phyloP scores from a whole-genome alignment of 441 rosid genomes.

The Croton setiger region DNA sequence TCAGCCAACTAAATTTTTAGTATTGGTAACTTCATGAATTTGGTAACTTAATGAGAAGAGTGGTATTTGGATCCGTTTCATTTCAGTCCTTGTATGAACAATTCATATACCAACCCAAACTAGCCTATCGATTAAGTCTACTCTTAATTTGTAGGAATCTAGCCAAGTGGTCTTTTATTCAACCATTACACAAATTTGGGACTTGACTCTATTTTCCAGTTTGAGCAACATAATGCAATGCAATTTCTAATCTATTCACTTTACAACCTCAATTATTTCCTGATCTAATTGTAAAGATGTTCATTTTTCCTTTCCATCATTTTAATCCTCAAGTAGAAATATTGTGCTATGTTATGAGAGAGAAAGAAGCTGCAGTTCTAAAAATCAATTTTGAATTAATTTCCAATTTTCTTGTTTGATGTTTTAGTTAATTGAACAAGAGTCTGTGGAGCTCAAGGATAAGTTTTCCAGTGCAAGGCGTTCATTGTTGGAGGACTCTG shows the following conservation, averaged over 20 bases:
- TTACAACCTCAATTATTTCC: background rate
- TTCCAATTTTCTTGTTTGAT: background rate
- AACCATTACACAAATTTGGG: background rate
- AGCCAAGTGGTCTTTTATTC: background rate
- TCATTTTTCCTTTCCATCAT: background rate
- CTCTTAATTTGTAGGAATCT: too few species aligned
- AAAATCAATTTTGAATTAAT: background rate
- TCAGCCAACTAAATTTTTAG: too few species aligned
- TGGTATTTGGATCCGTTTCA: background rate
- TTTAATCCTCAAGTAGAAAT: background rate
- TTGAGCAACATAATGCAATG: background rate
- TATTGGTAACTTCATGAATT: too few species aligned
- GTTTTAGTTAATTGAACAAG: constrained; percentile 74
- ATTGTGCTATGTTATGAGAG: background rate
- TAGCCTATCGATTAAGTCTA: too few species aligned
- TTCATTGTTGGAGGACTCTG: constrained; percentile 76
- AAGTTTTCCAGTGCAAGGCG: constrained; percentile 75
- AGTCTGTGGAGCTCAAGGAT: constrained; percentile 78
- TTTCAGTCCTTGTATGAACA: too few species aligned
- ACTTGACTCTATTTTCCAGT: too few species aligned
- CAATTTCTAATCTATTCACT: background rate
- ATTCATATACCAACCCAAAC: too few species aligned
- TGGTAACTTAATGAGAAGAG: too few species aligned
- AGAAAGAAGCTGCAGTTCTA: background rate
- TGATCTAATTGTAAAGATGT: background rate